A percentile compares a stretch with the other conserved stretches of the same genome.
These are phyloP conservation scores for Epichloe brachyelytri DNA, from an alignment of 2,329 filamentous ascomycete species.

Conservation along the genomic window DNA sequence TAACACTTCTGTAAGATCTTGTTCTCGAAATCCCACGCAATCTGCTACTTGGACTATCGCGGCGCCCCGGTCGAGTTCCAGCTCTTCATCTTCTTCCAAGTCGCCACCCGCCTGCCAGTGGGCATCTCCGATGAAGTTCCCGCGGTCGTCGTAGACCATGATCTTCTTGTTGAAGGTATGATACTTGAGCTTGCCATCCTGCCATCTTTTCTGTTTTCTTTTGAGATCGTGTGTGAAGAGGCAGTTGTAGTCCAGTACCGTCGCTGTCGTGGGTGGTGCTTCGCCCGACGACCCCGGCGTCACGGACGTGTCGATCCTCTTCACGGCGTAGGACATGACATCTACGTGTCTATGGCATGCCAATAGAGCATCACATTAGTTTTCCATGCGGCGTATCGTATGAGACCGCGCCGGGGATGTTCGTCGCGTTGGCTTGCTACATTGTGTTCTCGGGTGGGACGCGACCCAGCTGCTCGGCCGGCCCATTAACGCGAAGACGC, in stretches of 20 bases:
- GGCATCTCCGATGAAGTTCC: slow-evolving; percentile 71
- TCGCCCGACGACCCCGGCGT: neutral
- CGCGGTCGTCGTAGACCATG: slow-evolving; percentile 77
- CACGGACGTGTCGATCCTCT: slow-evolving; percentile 1
- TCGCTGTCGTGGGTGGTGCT: slow-evolving; percentile 37
- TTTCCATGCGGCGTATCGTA: neutral
- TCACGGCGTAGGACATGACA: slow-evolving; percentile 13
- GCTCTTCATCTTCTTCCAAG: slow-evolving; percentile 71
- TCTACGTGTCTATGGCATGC: neutral
- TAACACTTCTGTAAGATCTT: slow-evolving; percentile 64
- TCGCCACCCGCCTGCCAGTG: slow-evolving; percentile 61
- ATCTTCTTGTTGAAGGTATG: slow-evolving; percentile 84
- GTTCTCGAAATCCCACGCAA: slow-evolving; percentile 55
- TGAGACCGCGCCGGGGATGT: neutral
- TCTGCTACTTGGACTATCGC: slow-evolving; percentile 74
- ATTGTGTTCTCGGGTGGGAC: neutral
- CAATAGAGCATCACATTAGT: neutral
- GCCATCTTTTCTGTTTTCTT: slow-evolving; percentile 85
- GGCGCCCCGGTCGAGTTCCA: slow-evolving; percentile 62
- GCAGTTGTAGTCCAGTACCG: slow-evolving; percentile 71
- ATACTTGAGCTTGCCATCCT: slow-evolving; percentile 78
- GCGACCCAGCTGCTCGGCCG: neutral
- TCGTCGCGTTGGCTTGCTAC: neutral
- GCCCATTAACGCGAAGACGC: slow-evolving; percentile 9
- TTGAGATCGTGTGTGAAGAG: slow-evolving; percentile 77